Evolutionary conservation across 1,284 basidiomycete species (phyloP).

Genomic region (Ceratorhiza oryzae-sativae): DNA sequence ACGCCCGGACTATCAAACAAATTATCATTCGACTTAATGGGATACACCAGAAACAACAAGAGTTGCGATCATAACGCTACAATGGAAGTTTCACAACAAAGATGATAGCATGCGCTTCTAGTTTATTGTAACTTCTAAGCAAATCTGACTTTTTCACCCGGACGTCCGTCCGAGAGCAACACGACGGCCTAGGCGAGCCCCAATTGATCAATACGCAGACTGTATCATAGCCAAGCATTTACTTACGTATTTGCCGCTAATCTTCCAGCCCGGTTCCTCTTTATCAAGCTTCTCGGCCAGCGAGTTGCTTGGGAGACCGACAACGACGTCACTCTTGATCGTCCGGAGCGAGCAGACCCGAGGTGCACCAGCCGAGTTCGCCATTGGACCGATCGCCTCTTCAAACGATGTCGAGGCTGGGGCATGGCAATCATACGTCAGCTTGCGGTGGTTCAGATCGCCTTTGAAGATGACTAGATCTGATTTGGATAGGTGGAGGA

Average conservation of each 20-base stretch:
- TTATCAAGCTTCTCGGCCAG: constrained; percentile 84
- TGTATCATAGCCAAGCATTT: neutral
- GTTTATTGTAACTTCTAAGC: constrained; percentile 52
- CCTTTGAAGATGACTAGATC: constrained; percentile 98
- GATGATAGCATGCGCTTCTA: neutral
- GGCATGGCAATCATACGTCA: constrained; percentile 93
- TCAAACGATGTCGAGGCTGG: constrained; percentile 92
- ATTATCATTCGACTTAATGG: constrained; percentile 27
- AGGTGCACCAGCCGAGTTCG: constrained; percentile 86
- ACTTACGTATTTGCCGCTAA: constrained; percentile 92
- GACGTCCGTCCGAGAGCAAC: constrained; percentile 82
- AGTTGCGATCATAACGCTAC: neutral
- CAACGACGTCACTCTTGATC: constrained; percentile 67
- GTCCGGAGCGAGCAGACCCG: constrained; percentile 85
- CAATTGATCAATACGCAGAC: constrained; percentile 36
- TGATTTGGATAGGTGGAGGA: constrained; percentile 88
- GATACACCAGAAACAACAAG: neutral
- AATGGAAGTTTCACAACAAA: neutral
- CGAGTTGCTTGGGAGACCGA: constrained; percentile 67
- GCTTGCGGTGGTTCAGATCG: constrained; percentile 89
- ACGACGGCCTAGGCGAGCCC: constrained; percentile 71
- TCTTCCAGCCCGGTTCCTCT: constrained; percentile 95
- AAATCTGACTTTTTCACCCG: constrained; percentile 80
- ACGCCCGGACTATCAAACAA: neutral
- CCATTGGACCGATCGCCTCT: constrained; percentile 92